Percentiles rank a stretch among this genome's conserved stretches.
phyloP scores from a whole-genome alignment of 1,284 basidiomycete genomes.

The Ustilago sp. region DNA sequence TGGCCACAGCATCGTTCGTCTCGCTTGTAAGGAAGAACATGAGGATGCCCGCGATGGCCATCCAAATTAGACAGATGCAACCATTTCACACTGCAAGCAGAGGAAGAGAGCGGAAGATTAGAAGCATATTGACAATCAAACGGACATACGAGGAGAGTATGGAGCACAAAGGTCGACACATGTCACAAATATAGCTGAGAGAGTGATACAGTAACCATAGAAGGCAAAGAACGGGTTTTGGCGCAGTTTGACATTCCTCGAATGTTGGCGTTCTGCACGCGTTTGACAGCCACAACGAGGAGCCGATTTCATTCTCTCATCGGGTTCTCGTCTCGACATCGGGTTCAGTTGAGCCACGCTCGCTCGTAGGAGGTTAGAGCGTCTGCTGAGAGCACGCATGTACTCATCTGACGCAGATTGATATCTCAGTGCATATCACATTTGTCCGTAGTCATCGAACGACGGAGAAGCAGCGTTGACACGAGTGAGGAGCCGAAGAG shows the following conservation, averaged over 20 bases:
- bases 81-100: background rate
- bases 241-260: slow-evolving; percentile 46
- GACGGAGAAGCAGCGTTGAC: too few species aligned
- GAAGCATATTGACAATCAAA: background rate
- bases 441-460: too few species aligned
- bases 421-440: too few species aligned
- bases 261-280: slow-evolving; percentile 18
- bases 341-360: background rate
- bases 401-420: too few species aligned
- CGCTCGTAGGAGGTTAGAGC: background rate
- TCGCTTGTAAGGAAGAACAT: background rate
- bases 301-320: background rate
- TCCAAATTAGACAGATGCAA: background rate
- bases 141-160: slow-evolving; percentile 3
- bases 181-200: slow-evolving; percentile 15
- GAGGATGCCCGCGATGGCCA: background rate
- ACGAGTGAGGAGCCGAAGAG: too few species aligned
- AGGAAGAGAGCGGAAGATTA: background rate
- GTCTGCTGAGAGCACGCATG: background rate
- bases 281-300: slow-evolving; percentile 2
- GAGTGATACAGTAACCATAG: background rate
- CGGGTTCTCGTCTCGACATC: background rate
- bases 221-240: background rate
- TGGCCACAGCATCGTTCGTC: background rate
- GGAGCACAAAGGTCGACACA: slow-evolving; percentile 19